Evolutionary conservation across 768 basidiomycete species (phyloP).

Genomic region (Macrolepiota dolichaula): DNA sequence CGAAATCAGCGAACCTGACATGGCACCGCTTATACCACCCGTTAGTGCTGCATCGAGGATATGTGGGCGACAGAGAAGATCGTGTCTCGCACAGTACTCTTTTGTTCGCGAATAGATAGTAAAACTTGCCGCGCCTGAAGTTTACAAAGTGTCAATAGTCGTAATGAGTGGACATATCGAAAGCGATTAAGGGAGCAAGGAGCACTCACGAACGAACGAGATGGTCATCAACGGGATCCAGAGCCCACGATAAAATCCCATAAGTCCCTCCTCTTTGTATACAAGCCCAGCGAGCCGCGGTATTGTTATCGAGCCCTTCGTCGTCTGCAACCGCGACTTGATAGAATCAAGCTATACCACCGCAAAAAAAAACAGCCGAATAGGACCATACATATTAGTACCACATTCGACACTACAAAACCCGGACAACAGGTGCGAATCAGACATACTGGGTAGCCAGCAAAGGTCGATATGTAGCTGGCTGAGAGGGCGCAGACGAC

Average conservation of each 20-base stretch:
- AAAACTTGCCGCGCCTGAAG: constrained; percentile 81
- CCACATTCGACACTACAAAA: not conserved
- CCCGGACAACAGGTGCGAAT: constrained; percentile 20
- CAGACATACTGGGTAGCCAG: constrained; percentile 73
- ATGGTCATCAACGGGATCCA: constrained; percentile 95
- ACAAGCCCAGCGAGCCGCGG: constrained; percentile 68
- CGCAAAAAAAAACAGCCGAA: not conserved
- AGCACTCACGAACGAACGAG: constrained; percentile 88
- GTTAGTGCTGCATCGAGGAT: constrained; percentile 70
- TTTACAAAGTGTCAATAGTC: constrained; percentile 4
- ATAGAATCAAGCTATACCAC: constrained; percentile 77
- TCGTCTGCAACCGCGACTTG: constrained; percentile 90
- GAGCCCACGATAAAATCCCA: constrained; percentile 87
- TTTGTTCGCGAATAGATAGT: constrained; percentile 87
- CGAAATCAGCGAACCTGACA: constrained; percentile 87
- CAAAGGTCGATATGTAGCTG: constrained; percentile 89
- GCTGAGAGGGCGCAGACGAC: constrained; percentile 89
- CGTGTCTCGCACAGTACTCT: constrained; percentile 59
- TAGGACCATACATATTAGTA: not conserved
- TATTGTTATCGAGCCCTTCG: constrained; percentile 70
- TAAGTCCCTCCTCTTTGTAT: constrained; percentile 81
- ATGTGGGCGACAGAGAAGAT: constrained; percentile 55
- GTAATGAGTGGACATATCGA: constrained; percentile 1
- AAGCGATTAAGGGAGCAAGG: not conserved
- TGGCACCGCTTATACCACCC: constrained; percentile 81